Evolutionary conservation across 805 yeast species (phyloP), one percentile per base, ranked within the genome.

Genomic region (Clavispora vitiphila): DNA sequence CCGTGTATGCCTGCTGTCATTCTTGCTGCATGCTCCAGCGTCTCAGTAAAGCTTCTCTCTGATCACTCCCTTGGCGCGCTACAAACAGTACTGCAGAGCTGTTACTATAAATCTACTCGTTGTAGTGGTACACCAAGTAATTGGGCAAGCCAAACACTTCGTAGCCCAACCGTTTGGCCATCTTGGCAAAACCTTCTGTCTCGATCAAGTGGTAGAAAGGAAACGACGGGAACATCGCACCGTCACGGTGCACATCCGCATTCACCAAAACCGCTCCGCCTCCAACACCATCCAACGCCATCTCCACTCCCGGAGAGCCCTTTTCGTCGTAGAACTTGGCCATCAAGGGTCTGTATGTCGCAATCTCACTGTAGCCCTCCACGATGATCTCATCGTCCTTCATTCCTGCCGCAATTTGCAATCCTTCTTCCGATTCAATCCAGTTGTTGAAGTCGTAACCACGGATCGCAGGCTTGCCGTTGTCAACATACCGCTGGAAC

Each of bases 201-300:
- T 93, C 99, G 49, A 93, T 89, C 62, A 93, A 74, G 62, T 93
- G 96, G 62, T 91, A 90, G 72, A 93, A 93, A 46, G 99, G 93
- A 78, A 93, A 93, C 38, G 95, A 86, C 14, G 99, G 99, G 78
- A 93, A 93, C 97, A 93, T 91, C 41, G 98, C 98, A 39, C 99
- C 99, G 63, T 93, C 99, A 61, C 99, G 77, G 65, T 93, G 99
- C 40, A 93, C 99, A 53, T 90, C 97, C 9, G 97, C 96, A 60
- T 91, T 88, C 23, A 93, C 99, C 66, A 93, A 62, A 24, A 95
- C 81, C 34, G 97, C 95, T 18, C 97, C 96, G 48, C 97, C 98
- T 40, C 99, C 99, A 43, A 93, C 98, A 61, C 99, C 99, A 62
- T 93, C 98, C 45, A 93, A 73, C 35, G 77, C 78, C 86, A 93